Evolutionary conservation across 257 asterid species (phyloP).

Genomic region (Przewalskia tangutica): DNA sequence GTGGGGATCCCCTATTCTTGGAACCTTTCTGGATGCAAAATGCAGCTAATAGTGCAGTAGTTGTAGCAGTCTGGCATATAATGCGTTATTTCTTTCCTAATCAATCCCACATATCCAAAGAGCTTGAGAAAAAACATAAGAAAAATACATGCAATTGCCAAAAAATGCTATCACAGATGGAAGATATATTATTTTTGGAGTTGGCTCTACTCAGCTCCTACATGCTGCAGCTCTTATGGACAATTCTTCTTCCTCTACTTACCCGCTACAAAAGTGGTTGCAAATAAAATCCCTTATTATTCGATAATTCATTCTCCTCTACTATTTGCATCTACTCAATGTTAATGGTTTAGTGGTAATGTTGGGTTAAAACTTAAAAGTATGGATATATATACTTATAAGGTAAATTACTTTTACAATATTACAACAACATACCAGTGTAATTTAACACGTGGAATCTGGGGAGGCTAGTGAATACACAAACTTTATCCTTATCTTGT

Average conservation of each 20-base stretch:
- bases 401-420: too few relatives aligned
- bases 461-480: too few relatives aligned
- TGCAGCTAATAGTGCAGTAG: slow-evolving; percentile 43
- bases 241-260: slow-evolving; percentile 31
- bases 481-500: too few relatives aligned
- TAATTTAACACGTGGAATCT: too few relatives aligned
- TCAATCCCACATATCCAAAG: slow-evolving; percentile 17
- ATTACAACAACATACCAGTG: too few relatives aligned
- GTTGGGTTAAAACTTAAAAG: too few relatives aligned
- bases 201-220: slow-evolving; percentile 63
- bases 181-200: slow-evolving; percentile 45
- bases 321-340: too few relatives aligned
- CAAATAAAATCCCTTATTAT: slow-evolving; percentile 34
- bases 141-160: slow-evolving; percentile 28
- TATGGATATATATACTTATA: too few relatives aligned
- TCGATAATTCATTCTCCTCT: slow-evolving; percentile 13
- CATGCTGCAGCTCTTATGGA: slow-evolving; percentile 45
- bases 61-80: slow-evolving; percentile 71
- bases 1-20: slow-evolving; percentile 26
- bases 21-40: slow-evolving; percentile 28
- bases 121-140: slow-evolving; percentile 35
- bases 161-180: slow-evolving; percentile 45
- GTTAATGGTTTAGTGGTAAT: too few relatives aligned
- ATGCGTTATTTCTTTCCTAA: slow-evolving; percentile 46
- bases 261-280: slow-evolving; percentile 39